Conservation (phyloP, 306 rosid species). For the Cicer bijugum region DNA sequence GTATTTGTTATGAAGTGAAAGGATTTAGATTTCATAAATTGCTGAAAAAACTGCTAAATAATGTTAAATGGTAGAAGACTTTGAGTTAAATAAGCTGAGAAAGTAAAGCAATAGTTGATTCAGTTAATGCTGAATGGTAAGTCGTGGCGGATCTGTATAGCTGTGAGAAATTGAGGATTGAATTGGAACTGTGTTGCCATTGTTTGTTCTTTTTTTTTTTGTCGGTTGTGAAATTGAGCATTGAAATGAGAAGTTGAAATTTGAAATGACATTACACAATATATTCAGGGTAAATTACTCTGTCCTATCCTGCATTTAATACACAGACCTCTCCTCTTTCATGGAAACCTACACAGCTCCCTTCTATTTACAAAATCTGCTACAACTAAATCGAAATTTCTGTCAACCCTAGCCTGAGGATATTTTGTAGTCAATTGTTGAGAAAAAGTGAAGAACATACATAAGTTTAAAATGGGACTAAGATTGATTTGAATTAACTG, state of each 20-base stretch:
- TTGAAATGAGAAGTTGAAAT: constrained; percentile 4
- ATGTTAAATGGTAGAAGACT: too few species aligned
- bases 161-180: too few species aligned
- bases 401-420: constrained; percentile 13
- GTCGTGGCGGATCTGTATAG: too few species aligned
- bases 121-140: too few species aligned
- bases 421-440: constrained; percentile 12
- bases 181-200: too few species aligned
- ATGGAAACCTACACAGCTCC: neutral
- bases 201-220: too few species aligned
- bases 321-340: neutral
- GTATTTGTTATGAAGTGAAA: neutral
- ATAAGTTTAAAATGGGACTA: constrained; percentile 39
- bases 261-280: neutral
- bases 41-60: too few species aligned
- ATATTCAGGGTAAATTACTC: constrained; percentile 15
- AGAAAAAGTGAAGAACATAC: constrained; percentile 1
- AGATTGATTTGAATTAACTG: constrained; percentile 49
- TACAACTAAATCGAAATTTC: constrained; percentile 3
- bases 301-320: neutral
- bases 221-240: too few species aligned
- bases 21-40: too few species aligned
- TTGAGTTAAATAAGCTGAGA: too few species aligned
- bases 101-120: too few species aligned
- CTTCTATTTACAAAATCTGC: constrained; percentile 20